phyloP scores from a whole-genome alignment of 148 eudicot species.

The Limonium bicolor region DNA sequence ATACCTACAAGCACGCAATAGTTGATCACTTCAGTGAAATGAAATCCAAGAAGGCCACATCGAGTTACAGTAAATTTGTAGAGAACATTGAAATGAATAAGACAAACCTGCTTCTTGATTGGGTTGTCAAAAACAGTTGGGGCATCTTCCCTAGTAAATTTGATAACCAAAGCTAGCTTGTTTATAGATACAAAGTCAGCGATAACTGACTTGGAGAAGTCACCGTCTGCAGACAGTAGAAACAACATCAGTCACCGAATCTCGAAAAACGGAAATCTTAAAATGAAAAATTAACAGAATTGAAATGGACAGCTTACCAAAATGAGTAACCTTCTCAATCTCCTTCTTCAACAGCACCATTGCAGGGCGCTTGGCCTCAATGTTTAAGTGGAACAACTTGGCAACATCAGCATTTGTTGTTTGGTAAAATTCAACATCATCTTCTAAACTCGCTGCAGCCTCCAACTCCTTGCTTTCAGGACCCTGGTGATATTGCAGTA shows the following conservation, averaged over 20 bases:
- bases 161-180: slow-evolving; percentile 59
- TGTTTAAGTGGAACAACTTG: slow-evolving; percentile 47
- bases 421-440: slow-evolving; percentile 51
- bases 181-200: slow-evolving; percentile 53
- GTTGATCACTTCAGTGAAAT: too few relatives aligned
- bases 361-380: slow-evolving; percentile 49
- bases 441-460: slow-evolving; percentile 46
- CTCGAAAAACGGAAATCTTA: background rate
- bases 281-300: background rate
- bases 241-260: background rate
- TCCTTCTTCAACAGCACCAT: slow-evolving; percentile 67
- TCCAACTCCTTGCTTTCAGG: slow-evolving; percentile 48
- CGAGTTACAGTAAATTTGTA: too few relatives aligned
- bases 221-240: slow-evolving; percentile 61
- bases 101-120: slow-evolving; percentile 58
- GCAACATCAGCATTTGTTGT: slow-evolving; percentile 64
- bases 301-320: slow-evolving; percentile 52
- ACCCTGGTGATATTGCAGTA: slow-evolving; percentile 37
- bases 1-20: slow-evolving; percentile 22
- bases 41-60: background rate
- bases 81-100: too few relatives aligned
- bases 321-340: slow-evolving; percentile 51
- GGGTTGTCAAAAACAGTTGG: slow-evolving; percentile 53
- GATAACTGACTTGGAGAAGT: slow-evolving; percentile 44
- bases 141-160: slow-evolving; percentile 56